These are phyloP conservation scores for Logfia minima DNA, from an alignment of 129 eudicot genomes.

Conservation along the genomic window DNA sequence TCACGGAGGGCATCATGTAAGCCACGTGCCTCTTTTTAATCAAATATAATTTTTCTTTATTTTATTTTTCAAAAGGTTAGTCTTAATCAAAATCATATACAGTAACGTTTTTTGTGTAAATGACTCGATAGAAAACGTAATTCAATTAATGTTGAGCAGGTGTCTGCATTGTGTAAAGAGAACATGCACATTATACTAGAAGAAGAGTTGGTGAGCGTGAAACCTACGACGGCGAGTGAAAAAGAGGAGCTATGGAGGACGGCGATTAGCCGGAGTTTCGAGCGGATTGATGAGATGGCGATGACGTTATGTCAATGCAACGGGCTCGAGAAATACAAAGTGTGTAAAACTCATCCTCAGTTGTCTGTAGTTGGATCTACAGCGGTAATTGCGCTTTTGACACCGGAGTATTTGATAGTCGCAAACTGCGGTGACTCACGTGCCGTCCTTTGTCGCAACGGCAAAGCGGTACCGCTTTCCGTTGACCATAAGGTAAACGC, in stretches of 20 bases:
- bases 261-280: constrained; percentile 37
- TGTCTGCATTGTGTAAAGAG: constrained; percentile 54
- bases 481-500: constrained; percentile 56
- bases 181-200: constrained; percentile 47
- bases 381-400: constrained; percentile 46
- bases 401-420: constrained; percentile 38
- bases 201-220: constrained; percentile 53
- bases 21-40: not conserved
- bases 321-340: constrained; percentile 9
- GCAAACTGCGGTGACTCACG: constrained; percentile 69
- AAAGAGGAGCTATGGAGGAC: constrained; percentile 38
- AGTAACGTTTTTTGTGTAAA: no score
- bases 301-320: constrained; percentile 35
- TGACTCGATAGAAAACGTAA: not conserved
- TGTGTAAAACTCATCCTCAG: constrained; percentile 33
- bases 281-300: constrained; percentile 52
- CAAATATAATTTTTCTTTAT: not conserved
- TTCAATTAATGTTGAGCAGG: constrained; percentile 29
- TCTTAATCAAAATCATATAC: fast-evolving
- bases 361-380: constrained; percentile 43
- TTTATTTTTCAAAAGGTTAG: not conserved
- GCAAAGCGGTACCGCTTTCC: constrained; percentile 47
- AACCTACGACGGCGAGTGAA: not conserved
- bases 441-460: constrained; percentile 47
- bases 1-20: constrained; percentile 61